These are phyloP conservation scores for Monosporascus sp. DNA, from an alignment of 2,329 filamentous ascomycete species.

Conservation along the genomic window DNA sequence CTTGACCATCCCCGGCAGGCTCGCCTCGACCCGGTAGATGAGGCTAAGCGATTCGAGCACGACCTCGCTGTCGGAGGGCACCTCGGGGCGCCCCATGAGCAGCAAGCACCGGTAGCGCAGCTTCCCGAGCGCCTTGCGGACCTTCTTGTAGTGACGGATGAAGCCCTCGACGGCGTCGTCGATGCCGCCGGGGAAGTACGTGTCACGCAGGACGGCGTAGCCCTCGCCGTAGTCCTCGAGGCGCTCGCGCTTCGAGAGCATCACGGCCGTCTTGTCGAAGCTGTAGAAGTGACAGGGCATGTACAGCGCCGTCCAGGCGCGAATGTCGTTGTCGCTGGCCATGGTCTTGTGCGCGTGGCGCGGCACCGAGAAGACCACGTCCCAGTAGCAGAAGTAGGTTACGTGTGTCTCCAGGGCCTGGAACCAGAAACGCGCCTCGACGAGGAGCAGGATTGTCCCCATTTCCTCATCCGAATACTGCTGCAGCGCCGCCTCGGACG, in stretches of 20 bases:
- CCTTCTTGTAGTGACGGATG: slow-evolving; percentile 1
- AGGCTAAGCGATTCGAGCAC: too few species aligned
- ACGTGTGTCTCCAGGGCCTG: background rate
- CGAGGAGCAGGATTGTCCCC: background rate
- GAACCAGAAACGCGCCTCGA: slow-evolving; percentile 8
- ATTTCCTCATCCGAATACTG: slow-evolving; percentile 2
- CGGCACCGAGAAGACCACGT: slow-evolving; percentile 1
- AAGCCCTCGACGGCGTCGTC: slow-evolving; percentile 6
- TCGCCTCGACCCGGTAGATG: too few species aligned
- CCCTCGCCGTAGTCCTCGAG: background rate
- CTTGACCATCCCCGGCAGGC: background rate
- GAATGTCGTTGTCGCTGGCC: background rate
- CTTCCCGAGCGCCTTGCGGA: background rate
- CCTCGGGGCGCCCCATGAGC: background rate
- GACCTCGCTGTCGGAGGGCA: background rate
- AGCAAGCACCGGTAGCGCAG: background rate
- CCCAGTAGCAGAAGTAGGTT: slow-evolving; percentile 2
- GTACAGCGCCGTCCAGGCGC: too few species aligned
- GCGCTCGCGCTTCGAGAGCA: background rate
- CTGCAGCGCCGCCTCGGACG: background rate
- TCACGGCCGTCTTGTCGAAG: too few species aligned
- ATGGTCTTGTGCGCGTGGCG: slow-evolving; percentile 3
- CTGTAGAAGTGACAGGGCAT: too few species aligned
- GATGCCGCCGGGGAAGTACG: slow-evolving; percentile 7
- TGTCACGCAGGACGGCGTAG: background rate